Percentiles rank a stretch among this genome's conserved stretches.
phyloP scores from a whole-genome alignment of 768 basidiomycete species.

The Psilocybe subaeruginosa region DNA sequence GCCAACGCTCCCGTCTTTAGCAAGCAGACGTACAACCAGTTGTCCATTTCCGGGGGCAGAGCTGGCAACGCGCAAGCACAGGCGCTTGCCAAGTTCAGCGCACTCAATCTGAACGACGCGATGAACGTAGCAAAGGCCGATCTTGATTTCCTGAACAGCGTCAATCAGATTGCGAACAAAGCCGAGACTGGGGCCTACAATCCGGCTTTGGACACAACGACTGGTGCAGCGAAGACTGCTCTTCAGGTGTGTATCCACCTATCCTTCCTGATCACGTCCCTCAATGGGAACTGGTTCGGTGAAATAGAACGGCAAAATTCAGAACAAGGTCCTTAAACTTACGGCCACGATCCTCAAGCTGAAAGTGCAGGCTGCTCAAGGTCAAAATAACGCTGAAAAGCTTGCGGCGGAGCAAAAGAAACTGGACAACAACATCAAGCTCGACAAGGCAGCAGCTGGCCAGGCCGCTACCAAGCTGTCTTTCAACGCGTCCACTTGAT shows the following conservation, averaged over 20 bases:
- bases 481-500: conserved; percentile 13
- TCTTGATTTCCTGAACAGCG: conserved; percentile 15
- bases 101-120: conserved; percentile 10
- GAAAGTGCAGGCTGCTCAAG: conserved; percentile 11
- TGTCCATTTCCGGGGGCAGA: conserved; percentile 15
- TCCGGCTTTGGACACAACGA: conserved; percentile 7
- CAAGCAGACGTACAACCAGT: conserved; percentile 14
- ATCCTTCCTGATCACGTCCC: not conserved
- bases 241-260: not conserved
- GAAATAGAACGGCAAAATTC: conserved; percentile 15
- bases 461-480: conserved; percentile 13
- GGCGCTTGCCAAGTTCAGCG: conserved; percentile 11
- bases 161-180: conserved; percentile 17
- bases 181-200: conserved; percentile 12
- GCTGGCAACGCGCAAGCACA: conserved; percentile 13
- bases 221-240: conserved; percentile 9
- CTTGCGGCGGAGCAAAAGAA: conserved; percentile 13
- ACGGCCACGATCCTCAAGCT: conserved; percentile 13
- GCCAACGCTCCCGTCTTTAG: conserved; percentile 12
- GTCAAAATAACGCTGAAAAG: not conserved
- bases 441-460: conserved; percentile 13
- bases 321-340: conserved; percentile 18
- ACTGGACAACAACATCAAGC: conserved; percentile 14
- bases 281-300: not conserved
- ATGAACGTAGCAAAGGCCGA: conserved; percentile 13